Evolutionary conservation across 208 protist species (phyloP), one percentile per base, ranked within the genome.

Genomic region (Leishmania braziliensis): DNA sequence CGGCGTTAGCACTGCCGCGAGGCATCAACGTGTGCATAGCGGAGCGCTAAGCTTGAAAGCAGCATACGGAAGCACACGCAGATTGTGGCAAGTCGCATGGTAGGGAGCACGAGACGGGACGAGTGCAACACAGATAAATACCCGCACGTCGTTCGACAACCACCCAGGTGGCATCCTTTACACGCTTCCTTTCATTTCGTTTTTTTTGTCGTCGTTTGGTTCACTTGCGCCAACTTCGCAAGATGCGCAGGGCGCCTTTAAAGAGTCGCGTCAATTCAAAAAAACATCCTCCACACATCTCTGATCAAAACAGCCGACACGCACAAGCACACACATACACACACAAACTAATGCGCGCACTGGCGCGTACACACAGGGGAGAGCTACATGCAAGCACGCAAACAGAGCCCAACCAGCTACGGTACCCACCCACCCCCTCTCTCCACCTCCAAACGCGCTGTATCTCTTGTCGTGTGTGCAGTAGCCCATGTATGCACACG

Each of bases 301-400:
- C 69, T 14, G 43, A 46, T 51, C 69, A 6, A n/a, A 71, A 23
- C 65, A 48, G 26, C 26, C 29, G 62, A 23, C 62, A 14, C 29
- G 29, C 70, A 51, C 3, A 48, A 23, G 26, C n/a, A 58, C 71
- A 60, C 8, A 23, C 65, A 43, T 29, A 43, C 23, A 51, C 39
- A 39, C 3, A 70, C 14, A 33, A 36, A 43, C 26, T 23, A 36
- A 50, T 6, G 36, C 65, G 33, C 2, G 9, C 10, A 69, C 29
- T 43, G 10, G 23, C 18, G 23, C 29, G 29, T 1, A 36, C 50
- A 58, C 48, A 51, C 33, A 39, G 29, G 39, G 36, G 26, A 20
- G 39, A 71, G 18, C 14, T 23, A n/a, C 39, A 10, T 71, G 66
- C 18, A 56, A n/a, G 26, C 75, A 70, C 43, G 36, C 85, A 68